Percentiles rank a stretch among this genome's conserved stretches.
Conservation (phyloP, 1,139 yeast species). For the Debaryomycetaceae sp. region DNA sequence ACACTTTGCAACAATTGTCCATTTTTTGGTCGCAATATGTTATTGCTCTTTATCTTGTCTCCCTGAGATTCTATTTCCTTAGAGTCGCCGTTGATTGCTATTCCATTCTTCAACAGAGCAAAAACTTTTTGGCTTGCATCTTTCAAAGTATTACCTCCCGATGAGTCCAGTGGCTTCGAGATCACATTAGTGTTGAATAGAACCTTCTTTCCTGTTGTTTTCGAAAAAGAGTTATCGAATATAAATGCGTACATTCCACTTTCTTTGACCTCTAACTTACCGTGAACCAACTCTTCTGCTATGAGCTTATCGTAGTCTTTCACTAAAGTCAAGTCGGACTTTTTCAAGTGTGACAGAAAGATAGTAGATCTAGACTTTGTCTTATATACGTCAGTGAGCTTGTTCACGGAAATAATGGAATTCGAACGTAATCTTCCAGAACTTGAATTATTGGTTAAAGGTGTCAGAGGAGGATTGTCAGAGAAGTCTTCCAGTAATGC, state of each 20-base stretch:
- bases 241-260: slow-evolving; percentile 82
- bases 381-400: slow-evolving; percentile 32
- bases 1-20: slow-evolving; percentile 73
- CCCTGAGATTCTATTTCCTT: background rate
- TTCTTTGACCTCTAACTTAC: slow-evolving; percentile 51
- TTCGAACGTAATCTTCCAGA: slow-evolving; percentile 25
- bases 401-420: slow-evolving; percentile 38
- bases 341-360: slow-evolving; percentile 30
- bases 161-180: slow-evolving; percentile 1
- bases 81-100: background rate
- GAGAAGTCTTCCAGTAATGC: background rate
- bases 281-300: slow-evolving; percentile 59
- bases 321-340: slow-evolving; percentile 36
- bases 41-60: slow-evolving; percentile 3
- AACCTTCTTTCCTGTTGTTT: slow-evolving; percentile 78
- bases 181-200: slow-evolving; percentile 58
- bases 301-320: slow-evolving; percentile 47
- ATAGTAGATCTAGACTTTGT: slow-evolving; percentile 37
- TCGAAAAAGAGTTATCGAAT: slow-evolving; percentile 88
- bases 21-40: slow-evolving; percentile 39
- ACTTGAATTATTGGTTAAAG: slow-evolving; percentile 4
- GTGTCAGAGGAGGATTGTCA: background rate
- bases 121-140: background rate
- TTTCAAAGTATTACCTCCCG: background rate
- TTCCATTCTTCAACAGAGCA: background rate